Evolutionary conservation across 768 basidiomycete species (phyloP), one percentile per base, ranked within the genome.

Genomic region (Xerocomellus intermedius): DNA sequence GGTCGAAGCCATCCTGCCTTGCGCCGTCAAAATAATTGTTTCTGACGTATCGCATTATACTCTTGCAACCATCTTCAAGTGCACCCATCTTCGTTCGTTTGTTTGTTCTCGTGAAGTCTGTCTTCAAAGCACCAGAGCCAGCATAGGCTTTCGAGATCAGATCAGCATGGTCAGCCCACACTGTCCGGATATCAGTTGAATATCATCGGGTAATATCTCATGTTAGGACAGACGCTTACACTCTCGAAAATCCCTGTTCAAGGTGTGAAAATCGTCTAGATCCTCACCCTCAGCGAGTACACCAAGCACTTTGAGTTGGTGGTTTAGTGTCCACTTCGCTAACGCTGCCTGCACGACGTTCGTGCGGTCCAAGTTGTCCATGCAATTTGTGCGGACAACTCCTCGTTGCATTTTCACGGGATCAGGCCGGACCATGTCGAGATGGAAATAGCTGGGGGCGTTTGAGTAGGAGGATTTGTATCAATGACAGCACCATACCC

Each of bases 161-260:
- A 70, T 99, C 94, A 16, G 92, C 97, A 67, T 98, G 96, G 63
- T 98, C 91, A 24, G 97, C 88, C 97, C 97, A 99, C 75, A 98
- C 96, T 98, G 52, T 21, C 61, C 42, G 32, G 39, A 47, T 52
- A 24, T 59, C 42, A 66, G 50, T 55, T 56, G 48, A 6, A 19
- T 37, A 8, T 24, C 17, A 48, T 33, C 37, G 55, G 12, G 39
- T 51, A 44, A 33, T 9, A 36, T 14, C 9, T 6, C 5, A 48
- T 13, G 16, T 17, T 13, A 30, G 38, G 21, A 39, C 6, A 49
- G 22, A 48, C 32, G 73, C 91, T 64, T 62, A 98, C 96, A 82
- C 71, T 95, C 88, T 64, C 96, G 82, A 74, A 97, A 94, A 54
- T 93, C 84, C 59, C 78, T 79, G 68, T 88, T 86, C 63, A 98